Base-by-base conservation (phyloP, 306 rosid species). In the Trifolium fragiferum region DNA sequence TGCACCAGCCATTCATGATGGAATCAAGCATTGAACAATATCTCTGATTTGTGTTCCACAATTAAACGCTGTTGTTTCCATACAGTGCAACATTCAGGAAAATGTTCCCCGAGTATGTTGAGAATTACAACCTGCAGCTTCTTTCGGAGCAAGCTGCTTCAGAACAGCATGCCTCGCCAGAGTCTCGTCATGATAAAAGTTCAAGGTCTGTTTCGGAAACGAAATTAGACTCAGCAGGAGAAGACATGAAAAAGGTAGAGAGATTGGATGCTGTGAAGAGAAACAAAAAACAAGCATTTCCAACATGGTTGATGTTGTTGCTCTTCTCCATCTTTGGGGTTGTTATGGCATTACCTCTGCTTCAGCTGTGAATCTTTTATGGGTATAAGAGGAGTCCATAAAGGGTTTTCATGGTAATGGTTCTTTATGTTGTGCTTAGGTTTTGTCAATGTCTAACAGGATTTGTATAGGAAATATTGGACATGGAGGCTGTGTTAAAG, bases 21-120 rank as follows among this genome's bases (percentile, higher is more conserved):
- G 6, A 30, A 30, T 37, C 51, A 37, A 44, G 15, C 16, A 72
- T 27, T 27, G 33, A 57, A 15, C 41, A 62, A 53, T 25, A 50
- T 77, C 57, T 55, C 49, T 49, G 12, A 37, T 60, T 64, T 61
- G 33, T 46, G 35, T 76, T 78, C 53, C 74, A 68, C 16, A 66
- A 66, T 53, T 60, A 72, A 70, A 8, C 32, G 53, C 37, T 25
- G 62, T 70, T 40, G 58, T 64, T 84, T 76, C 41, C 23, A 40
- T 27, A 30, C 93, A 94, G 99, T 16, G 82, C 84, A 46, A 87
- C 96, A 64, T 94, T 94, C 84, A 86, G 90, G 86, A 92, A 88
- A 83, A 80, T 94, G 86, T 94, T 94, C 76, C 99, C 99, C 0
- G 99, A 94, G 85, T 92, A 94, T 11, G 90, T 94, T 72, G 99